A percentile compares a stretch with the other conserved stretches of the same genome.
Conservation (phyloP, 352 stramenopile genomes). For the Pythium volutum region DNA sequence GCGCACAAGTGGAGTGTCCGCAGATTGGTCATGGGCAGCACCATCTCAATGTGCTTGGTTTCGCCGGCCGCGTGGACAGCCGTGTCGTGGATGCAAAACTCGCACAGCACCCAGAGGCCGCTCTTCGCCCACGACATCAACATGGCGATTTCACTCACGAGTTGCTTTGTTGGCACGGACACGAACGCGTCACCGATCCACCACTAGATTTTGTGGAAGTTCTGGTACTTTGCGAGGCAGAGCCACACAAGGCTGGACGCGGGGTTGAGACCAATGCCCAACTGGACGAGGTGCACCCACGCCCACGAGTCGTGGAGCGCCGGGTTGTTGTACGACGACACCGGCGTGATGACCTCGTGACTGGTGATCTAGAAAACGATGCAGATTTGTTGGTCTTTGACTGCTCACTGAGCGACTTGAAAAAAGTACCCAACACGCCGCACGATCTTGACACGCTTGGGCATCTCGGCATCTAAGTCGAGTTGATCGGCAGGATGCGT, state of each 20-base stretch:
- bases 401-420: slow-evolving; percentile 12
- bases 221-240: slow-evolving; percentile 13
- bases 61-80: too few relatives aligned
- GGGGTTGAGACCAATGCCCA: slow-evolving; percentile 34
- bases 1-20: slow-evolving; percentile 31
- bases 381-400: slow-evolving; percentile 21
- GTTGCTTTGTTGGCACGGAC: slow-evolving; percentile 15
- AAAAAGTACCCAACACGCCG: slow-evolving; percentile 11
- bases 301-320: slow-evolving; percentile 44
- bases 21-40: slow-evolving; percentile 17
- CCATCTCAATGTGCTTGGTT: too few relatives aligned
- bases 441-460: background rate
- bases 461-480: background rate
- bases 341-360: background rate
- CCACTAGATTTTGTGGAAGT: slow-evolving; percentile 24
- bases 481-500: background rate
- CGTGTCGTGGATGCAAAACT: slow-evolving; percentile 15
- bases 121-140: slow-evolving; percentile 39
- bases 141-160: slow-evolving; percentile 33
- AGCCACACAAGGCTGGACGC: background rate
- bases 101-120: slow-evolving; percentile 36
- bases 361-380: background rate
- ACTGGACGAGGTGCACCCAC: slow-evolving; percentile 46
- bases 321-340: slow-evolving; percentile 23
- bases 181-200: slow-evolving; percentile 10